Evolutionary conservation across 805 yeast species (phyloP), one percentile per base, ranked within the genome.

Genomic region (Huiozyma naganishii): DNA sequence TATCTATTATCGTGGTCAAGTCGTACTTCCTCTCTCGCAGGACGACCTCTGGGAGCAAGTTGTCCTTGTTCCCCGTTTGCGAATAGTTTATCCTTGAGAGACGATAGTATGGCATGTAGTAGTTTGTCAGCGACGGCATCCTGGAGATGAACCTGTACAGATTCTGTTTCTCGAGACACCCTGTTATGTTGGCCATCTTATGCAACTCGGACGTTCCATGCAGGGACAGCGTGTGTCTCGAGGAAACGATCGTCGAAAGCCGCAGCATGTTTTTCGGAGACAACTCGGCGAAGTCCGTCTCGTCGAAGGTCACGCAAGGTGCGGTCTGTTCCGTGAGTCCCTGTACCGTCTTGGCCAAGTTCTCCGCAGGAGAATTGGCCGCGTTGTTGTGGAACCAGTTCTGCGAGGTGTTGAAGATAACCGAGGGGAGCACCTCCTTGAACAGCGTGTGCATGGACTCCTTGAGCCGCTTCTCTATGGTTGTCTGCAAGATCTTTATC

Each of bases 151-250:
- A 60, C 12, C 58, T 49, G 36, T 56, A 57, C 40, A 62, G 45
- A 41, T 61, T 61, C 37, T 61, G 64, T 46, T 63, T 59, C 47
- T 62, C 65, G 33, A 64, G 40, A 45, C 64, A 60, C 8, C 65
- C 63, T 9, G 58, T 61, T 27, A 61, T 58, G 7, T 58, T 52
- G 30, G 52, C 69, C 65, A 54, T 71, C 69, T 43, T 65, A 70
- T 17, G 61, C 70, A 35, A 64, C 7, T 54, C 53, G 17, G 27
- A 39, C 1, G 84, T 79, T 0, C 84, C 72, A 27, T 74, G 70
- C 40, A 90, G 61, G n/a, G 84, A 77, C 48, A 90, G 69, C 0
- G 97, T 85, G 51, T 84, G 87, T 49, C 96, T 74, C 1, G 90
- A 79, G 11, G 81, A 76, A 40, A 78, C 74, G 46, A 90, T 66